These are phyloP conservation scores for Cryptosporidium sp. DNA, from an alignment of 169 alveolate genomes.

Conservation along the genomic window DNA sequence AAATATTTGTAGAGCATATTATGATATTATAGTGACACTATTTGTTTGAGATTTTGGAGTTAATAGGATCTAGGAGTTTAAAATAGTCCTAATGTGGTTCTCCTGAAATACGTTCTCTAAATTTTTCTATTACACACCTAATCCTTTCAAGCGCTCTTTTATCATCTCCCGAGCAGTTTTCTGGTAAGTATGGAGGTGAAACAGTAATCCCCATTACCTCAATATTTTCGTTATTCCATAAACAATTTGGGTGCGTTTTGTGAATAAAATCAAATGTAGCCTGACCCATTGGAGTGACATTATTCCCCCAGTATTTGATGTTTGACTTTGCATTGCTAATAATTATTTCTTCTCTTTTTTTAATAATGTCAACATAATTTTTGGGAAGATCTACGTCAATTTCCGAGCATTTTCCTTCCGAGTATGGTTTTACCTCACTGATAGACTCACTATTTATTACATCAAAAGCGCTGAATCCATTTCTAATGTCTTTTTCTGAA, in stretches of 20 bases:
- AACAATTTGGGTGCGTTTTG: constrained; percentile 69
- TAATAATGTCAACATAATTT: constrained; percentile 45
- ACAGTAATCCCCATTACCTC: constrained; percentile 73
- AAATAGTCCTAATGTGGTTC: not conserved
- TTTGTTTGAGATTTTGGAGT: too few relatives aligned
- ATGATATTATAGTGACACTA: not conserved
- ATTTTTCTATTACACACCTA: constrained; percentile 49
- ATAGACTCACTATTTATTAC: constrained; percentile 44
- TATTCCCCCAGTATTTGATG: constrained; percentile 53
- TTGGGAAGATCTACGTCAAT: constrained; percentile 34
- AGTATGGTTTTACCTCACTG: constrained; percentile 27
- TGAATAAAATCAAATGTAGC: constrained; percentile 72
- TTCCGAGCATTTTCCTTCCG: constrained; percentile 14
- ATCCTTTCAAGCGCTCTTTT: constrained; percentile 66
- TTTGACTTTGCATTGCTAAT: constrained; percentile 26
- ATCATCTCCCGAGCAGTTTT: constrained; percentile 55
- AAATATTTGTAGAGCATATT: not conserved
- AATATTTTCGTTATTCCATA: constrained; percentile 59
- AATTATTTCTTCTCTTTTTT: constrained; percentile 46
- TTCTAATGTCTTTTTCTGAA: constrained; percentile 50
- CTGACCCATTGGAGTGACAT: constrained; percentile 72
- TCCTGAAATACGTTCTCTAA: constrained; percentile 46
- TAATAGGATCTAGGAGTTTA: not conserved
- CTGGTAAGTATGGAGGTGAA: constrained; percentile 75
- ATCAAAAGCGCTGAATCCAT: constrained; percentile 52